Evolutionary conservation across 1,139 yeast species (phyloP).

Genomic region (Hyphopichia pseudoburtonii): DNA sequence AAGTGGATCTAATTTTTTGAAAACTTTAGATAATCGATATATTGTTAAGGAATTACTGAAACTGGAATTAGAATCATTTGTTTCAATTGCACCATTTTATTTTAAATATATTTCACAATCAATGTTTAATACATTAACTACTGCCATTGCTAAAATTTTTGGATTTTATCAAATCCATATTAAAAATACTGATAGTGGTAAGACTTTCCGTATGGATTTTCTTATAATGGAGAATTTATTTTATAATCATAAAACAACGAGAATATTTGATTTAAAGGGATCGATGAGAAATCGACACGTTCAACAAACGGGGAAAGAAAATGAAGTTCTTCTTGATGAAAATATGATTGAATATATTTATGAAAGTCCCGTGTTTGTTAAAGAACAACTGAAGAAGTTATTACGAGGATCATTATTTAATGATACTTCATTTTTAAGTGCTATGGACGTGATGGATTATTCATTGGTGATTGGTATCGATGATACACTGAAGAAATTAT

Average conservation of each 20-base stretch:
- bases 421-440: constrained; percentile 89
- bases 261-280: constrained; percentile 95
- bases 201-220: constrained; percentile 81
- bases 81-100: constrained; percentile 93
- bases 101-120: constrained; percentile 96
- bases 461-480: constrained; percentile 90
- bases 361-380: constrained; percentile 91
- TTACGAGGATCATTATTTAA: constrained; percentile 89
- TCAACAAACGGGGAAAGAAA: constrained; percentile 91
- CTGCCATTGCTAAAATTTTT: constrained; percentile 89
- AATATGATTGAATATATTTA: constrained; percentile 98
- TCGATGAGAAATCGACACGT: constrained; percentile 98
- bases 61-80: constrained; percentile 88
- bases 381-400: constrained; percentile 86
- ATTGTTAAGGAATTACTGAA: constrained; percentile 88
- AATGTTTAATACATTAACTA: constrained; percentile 89
- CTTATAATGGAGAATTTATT: constrained; percentile 95
- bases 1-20: constrained; percentile 90
- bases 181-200: constrained; percentile 73
- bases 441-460: constrained; percentile 99
- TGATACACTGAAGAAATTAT: constrained; percentile 59
- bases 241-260: constrained; percentile 75
- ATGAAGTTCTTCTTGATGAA: constrained; percentile 92
- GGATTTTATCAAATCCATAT: constrained; percentile 95
- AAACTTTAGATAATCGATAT: constrained; percentile 85